Evolutionary conservation across 441 rosid species (phyloP), one percentile per base, ranked within the genome.

Genomic region (Populus hybrid): DNA sequence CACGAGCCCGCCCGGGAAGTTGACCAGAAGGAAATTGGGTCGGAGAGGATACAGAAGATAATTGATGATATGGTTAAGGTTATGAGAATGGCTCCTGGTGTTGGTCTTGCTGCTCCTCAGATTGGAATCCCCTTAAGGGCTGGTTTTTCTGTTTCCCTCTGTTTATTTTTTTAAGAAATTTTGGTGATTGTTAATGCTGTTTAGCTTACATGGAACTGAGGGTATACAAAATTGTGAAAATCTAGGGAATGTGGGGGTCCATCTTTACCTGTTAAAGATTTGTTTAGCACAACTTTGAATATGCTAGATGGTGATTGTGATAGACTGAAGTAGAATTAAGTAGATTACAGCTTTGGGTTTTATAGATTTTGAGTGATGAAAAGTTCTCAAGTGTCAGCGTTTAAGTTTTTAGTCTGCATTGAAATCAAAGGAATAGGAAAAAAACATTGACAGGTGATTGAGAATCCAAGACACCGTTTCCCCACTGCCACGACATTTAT

Each of bases 31-130:
- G 98, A 95, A 68, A 89, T 93, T 53, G 89, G 89, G 75, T 92
- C 94, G 75, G 99, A 92, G 79, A 87, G 86, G 87, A 82, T 95
- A 30, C 96, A 91, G 92, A 92, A 89, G 89, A 89, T 91, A 72
- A 88, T 95, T 75, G 95, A 90, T 81, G 91, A 89, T 80, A 90
- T 92, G 98, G 82, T 93, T 26, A 82, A 82, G 79, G 91, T 78
- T 12, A 92, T 93, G 98, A 85, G 97, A 81, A 81, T 75, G 71
- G 96, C 96, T 78, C 99, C 98, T 67, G 99, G 99, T 20, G 97
- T 93, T 79, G 98, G 99, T 1, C 91, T 95, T 20, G 99, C 99
- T 69, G 99, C 99, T 77, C 98, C 99, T 72, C 98, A 95, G 78
- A 92, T 95, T 79, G 98, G 99, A 67, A 36, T 95, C 77, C 97